Percentiles rank a stretch among this genome's conserved stretches.
These are phyloP conservation scores for Lanzia echinophila DNA, from an alignment of 2,329 filamentous ascomycete genomes.

Conservation along the genomic window DNA sequence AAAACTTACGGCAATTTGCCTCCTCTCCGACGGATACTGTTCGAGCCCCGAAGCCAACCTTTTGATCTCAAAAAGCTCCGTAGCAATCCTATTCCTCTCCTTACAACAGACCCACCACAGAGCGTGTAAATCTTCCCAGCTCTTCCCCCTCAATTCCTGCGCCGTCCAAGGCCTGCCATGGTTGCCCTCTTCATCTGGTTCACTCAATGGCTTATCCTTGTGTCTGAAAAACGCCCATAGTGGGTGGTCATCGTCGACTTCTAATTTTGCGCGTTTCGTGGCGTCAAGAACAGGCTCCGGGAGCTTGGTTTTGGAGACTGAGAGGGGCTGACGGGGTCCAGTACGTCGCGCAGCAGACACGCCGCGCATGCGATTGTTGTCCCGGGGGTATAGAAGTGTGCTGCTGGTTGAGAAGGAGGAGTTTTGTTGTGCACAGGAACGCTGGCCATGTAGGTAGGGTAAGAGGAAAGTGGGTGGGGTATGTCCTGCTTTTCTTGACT, in stretches of 20 bases:
- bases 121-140: conserved; percentile 85
- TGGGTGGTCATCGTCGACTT: conserved; percentile 67
- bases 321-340: conserved; percentile 67
- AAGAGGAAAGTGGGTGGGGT: conserved; percentile 29
- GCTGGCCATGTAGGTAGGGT: conserved; percentile 21
- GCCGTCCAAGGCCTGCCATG: conserved; percentile 81
- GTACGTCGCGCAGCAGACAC: conserved; percentile 75
- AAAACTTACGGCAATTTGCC: conserved; percentile 59
- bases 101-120: conserved; percentile 94
- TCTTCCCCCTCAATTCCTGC: conserved; percentile 80
- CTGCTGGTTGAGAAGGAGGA: conserved; percentile 29
- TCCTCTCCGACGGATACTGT: conserved; percentile 54
- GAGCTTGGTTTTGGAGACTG: conserved; percentile 63
- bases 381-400: conserved; percentile 39
- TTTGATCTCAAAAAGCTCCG: conserved; percentile 61
- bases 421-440: conserved; percentile 16
- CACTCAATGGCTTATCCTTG: conserved; percentile 59
- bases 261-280: conserved; percentile 47
- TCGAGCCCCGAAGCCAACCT: conserved; percentile 68
- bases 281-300: conserved; percentile 62
- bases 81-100: conserved; percentile 85
- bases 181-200: conserved; percentile 61
- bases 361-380: conserved; percentile 74
- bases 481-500: conserved; percentile 13
- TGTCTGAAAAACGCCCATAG: conserved; percentile 88